Evolutionary conservation across 1,284 basidiomycete genomes (phyloP).

Genomic region (Ustanciosporium gigantosporum): DNA sequence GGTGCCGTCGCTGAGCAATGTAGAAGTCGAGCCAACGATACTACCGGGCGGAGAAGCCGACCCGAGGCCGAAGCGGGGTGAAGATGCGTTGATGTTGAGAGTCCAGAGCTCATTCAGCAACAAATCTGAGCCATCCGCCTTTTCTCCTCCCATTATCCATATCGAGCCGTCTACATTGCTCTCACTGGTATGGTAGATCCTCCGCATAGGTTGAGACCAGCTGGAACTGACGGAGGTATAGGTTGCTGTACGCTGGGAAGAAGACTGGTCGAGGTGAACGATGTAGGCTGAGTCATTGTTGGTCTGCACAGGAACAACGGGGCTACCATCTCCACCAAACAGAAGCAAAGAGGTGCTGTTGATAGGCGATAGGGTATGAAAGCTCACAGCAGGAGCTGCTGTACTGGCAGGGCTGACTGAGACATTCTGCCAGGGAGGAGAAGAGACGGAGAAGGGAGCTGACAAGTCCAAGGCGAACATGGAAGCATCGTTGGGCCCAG

Average conservation of each 20-base stretch:
- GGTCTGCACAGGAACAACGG: slow-evolving; percentile 30
- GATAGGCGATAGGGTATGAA: slow-evolving; percentile 51
- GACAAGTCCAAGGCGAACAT: slow-evolving; percentile 46
- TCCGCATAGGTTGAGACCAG: slow-evolving; percentile 49
- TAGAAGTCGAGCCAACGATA: slow-evolving; percentile 40
- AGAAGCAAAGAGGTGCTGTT: slow-evolving; percentile 29
- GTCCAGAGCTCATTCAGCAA: slow-evolving; percentile 39
- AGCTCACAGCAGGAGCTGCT: slow-evolving; percentile 33
- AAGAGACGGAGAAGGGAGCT: slow-evolving; percentile 13
- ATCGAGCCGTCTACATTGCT: slow-evolving; percentile 29
- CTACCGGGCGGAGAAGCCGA: slow-evolving; percentile 22
- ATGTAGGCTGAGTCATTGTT: slow-evolving; percentile 50
- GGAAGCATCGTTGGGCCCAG: slow-evolving; percentile 39
- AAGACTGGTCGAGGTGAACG: slow-evolving; percentile 20
- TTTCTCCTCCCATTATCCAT: slow-evolving; percentile 51
- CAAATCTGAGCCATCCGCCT: slow-evolving; percentile 44
- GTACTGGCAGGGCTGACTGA: background rate
- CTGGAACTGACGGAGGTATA: slow-evolving; percentile 11
- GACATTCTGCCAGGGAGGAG: slow-evolving; percentile 41
- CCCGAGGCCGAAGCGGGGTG: slow-evolving; percentile 13
- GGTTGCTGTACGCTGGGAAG: slow-evolving; percentile 6
- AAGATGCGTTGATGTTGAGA: slow-evolving; percentile 6
- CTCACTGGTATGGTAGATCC: slow-evolving; percentile 45
- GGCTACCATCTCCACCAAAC: slow-evolving; percentile 47
- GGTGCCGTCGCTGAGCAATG: slow-evolving; percentile 50